Conservation (phyloP, 768 basidiomycete species). For the Chiua virens region DNA sequence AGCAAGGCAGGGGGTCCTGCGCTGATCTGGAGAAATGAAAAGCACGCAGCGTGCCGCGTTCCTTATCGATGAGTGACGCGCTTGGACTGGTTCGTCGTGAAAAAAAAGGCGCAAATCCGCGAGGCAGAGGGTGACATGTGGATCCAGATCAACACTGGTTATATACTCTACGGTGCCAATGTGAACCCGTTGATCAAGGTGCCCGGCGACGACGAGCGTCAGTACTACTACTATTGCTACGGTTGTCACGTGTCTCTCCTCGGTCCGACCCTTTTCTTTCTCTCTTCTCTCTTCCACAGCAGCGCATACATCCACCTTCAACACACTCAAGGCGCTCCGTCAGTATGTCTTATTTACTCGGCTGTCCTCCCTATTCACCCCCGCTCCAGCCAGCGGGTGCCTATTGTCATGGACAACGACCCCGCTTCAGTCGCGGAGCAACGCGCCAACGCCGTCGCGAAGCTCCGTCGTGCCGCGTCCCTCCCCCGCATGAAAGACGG, state of each 20-base stretch:
- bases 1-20: constrained; percentile 19
- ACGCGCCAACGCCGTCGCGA: constrained; percentile 84
- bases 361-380: neutral
- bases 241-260: constrained; percentile 15
- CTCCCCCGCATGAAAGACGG: constrained; percentile 91
- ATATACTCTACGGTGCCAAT: constrained; percentile 13
- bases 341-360: constrained; percentile 2
- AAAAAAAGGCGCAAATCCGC: constrained; percentile 18
- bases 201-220: neutral
- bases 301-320: constrained; percentile 13
- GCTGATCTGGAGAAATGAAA: constrained; percentile 34
- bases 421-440: constrained; percentile 62
- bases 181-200: neutral
- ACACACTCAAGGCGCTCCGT: constrained; percentile 1
- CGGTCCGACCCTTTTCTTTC: constrained; percentile 6
- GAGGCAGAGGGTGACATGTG: constrained; percentile 27
- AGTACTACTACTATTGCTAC: too few relatives aligned
- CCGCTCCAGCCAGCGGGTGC: constrained; percentile 8
- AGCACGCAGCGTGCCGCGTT: constrained; percentile 21
- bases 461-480: constrained; percentile 89
- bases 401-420: constrained; percentile 34
- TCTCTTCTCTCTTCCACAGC: neutral
- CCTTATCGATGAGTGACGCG: constrained; percentile 26
- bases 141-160: constrained; percentile 21
- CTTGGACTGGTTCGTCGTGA: neutral